These are phyloP conservation scores for Lentinula edodes DNA, from an alignment of 768 basidiomycete genomes.

Conservation along the genomic window DNA sequence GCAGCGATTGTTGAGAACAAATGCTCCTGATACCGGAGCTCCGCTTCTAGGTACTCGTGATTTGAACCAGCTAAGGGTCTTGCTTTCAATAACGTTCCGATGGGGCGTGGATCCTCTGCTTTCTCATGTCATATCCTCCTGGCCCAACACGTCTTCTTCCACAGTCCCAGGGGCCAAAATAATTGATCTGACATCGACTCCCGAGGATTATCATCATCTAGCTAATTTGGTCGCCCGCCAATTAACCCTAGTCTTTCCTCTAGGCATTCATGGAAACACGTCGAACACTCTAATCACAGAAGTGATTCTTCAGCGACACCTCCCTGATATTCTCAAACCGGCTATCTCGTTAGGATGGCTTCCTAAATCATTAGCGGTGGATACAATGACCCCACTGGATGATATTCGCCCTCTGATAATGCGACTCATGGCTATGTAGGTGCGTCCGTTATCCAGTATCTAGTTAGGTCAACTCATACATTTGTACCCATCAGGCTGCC, in stretches of 20 bases:
- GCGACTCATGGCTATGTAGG: constrained; percentile 61
- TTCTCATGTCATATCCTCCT: constrained; percentile 31
- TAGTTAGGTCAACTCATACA: constrained; percentile 29
- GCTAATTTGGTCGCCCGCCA: constrained; percentile 37
- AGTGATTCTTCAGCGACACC: constrained; percentile 49
- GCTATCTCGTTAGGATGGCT: constrained; percentile 71
- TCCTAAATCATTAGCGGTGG: constrained; percentile 39
- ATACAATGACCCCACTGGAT: constrained; percentile 35
- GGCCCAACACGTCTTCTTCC: constrained; percentile 26
- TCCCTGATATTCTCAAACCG: constrained; percentile 53
- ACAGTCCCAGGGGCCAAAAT: constrained; percentile 24
- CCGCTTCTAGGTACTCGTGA: constrained; percentile 63
- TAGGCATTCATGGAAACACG: constrained; percentile 38
- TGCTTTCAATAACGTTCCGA: constrained; percentile 64
- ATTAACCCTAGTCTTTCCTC: constrained; percentile 47
- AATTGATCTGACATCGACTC: constrained; percentile 37
- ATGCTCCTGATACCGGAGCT: constrained; percentile 12
- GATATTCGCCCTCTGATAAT: constrained; percentile 44
- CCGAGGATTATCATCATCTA: constrained; percentile 39
- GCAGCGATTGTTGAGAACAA: constrained; percentile 35
- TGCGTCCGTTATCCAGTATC: constrained; percentile 13
- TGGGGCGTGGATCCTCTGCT: constrained; percentile 64
- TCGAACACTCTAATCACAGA: constrained; percentile 59
- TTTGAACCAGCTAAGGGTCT: constrained; percentile 52
- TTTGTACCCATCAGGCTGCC: constrained; percentile 60